These are phyloP conservation scores for Phytopythium kandeliae DNA, from an alignment of 352 stramenopile species.

Conservation along the genomic window DNA sequence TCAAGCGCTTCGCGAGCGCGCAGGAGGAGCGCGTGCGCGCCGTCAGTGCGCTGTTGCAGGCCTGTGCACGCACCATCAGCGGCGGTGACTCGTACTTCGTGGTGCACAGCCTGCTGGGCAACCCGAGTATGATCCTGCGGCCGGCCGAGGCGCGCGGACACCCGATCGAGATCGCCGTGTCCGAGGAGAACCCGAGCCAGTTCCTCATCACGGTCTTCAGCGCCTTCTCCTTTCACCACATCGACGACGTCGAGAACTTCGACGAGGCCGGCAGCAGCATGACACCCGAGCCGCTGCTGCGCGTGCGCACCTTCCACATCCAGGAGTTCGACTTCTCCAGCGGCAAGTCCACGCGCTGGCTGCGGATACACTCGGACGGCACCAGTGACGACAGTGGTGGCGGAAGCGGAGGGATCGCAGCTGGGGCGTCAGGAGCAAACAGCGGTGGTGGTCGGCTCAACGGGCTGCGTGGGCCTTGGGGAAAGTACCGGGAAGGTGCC, in stretches of 20 bases:
- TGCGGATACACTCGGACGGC: slow-evolving; percentile 52
- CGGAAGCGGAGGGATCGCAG: slow-evolving; percentile 10
- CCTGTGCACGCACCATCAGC: slow-evolving; percentile 69
- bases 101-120: slow-evolving; percentile 64
- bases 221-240: slow-evolving; percentile 70
- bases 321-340: slow-evolving; percentile 75
- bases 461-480: slow-evolving; percentile 3
- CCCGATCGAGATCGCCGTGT: slow-evolving; percentile 73
- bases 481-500: slow-evolving; percentile 14
- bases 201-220: slow-evolving; percentile 78
- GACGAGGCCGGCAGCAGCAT: slow-evolving; percentile 31
- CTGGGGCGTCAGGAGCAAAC: neutral
- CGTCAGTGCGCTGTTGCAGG: slow-evolving; percentile 65
- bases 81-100: slow-evolving; percentile 81
- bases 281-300: slow-evolving; percentile 51
- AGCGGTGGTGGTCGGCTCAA: slow-evolving; percentile 1
- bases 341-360: slow-evolving; percentile 64
- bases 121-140: slow-evolving; percentile 67
- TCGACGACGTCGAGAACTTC: slow-evolving; percentile 74
- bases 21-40: slow-evolving; percentile 59
- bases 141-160: slow-evolving; percentile 59
- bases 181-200: slow-evolving; percentile 36
- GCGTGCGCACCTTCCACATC: slow-evolving; percentile 66
- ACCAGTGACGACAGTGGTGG: slow-evolving; percentile 39
- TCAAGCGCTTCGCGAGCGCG: slow-evolving; percentile 58